Evolutionary conservation across 2,329 filamentous ascomycete species (phyloP).

Genomic region (Fusarium sp.): DNA sequence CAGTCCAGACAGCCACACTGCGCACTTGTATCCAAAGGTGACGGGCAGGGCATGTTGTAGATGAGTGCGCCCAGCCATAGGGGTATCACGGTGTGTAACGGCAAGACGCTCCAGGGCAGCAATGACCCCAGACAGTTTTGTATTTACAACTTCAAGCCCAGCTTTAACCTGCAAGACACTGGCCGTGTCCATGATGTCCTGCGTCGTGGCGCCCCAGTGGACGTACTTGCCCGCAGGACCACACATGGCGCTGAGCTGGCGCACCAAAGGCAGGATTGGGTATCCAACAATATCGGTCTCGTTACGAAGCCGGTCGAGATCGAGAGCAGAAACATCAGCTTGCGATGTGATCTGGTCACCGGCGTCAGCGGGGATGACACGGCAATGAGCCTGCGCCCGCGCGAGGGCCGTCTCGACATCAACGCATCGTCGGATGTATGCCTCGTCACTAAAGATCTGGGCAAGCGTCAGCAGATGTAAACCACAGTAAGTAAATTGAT

Average conservation of each 20-base stretch:
- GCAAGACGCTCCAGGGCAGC: constrained; percentile 56
- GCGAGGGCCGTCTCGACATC: constrained; percentile 65
- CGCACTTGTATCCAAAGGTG: constrained; percentile 70
- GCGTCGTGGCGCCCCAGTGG: constrained; percentile 70
- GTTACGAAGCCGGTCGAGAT: constrained; percentile 52
- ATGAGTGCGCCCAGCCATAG: constrained; percentile 69
- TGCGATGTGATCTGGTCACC: constrained; percentile 52
- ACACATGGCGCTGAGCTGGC: constrained; percentile 51
- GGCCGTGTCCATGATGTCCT: constrained; percentile 70
- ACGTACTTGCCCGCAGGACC: constrained; percentile 53
- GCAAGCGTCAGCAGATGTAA: background rate
- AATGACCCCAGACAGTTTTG: constrained; percentile 57
- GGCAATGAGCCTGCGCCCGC: constrained; percentile 60
- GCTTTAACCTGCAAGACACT: constrained; percentile 64
- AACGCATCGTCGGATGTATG: constrained; percentile 61
- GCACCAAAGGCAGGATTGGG: constrained; percentile 63
- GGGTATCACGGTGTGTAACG: constrained; percentile 60
- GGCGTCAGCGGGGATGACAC: constrained; percentile 57
- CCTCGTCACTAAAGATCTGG: constrained; percentile 57
- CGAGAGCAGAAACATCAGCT: constrained; percentile 38
- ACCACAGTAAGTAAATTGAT: rapidly evolving
- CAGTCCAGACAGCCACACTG: constrained; percentile 64
- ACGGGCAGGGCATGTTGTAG: constrained; percentile 68
- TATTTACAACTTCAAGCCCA: constrained; percentile 61
- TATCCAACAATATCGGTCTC: constrained; percentile 67